These are phyloP conservation scores for Thraustotheca clavata DNA, from an alignment of 352 stramenopile genomes.

Conservation along the genomic window DNA sequence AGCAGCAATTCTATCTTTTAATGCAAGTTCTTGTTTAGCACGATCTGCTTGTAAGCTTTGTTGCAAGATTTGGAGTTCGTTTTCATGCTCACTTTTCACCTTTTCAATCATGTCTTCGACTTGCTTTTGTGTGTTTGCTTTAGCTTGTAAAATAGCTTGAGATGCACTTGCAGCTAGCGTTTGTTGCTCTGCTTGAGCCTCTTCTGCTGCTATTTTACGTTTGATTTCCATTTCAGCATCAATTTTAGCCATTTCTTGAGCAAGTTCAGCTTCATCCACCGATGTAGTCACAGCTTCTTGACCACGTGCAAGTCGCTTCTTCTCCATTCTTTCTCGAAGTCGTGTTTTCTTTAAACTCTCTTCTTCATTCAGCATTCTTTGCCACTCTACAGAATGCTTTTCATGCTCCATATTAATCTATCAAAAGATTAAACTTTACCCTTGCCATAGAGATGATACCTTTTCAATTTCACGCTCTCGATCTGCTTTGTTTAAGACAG, in stretches of 20 bases:
- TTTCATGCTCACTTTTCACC: slow-evolving; percentile 28
- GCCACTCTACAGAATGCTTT: slow-evolving; percentile 27
- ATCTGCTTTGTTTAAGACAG: slow-evolving; percentile 1
- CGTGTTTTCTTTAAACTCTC: slow-evolving; percentile 27
- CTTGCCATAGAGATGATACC: neutral
- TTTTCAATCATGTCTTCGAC: slow-evolving; percentile 30
- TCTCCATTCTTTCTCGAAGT: slow-evolving; percentile 29
- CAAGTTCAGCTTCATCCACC: slow-evolving; percentile 18
- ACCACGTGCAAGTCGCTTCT: slow-evolving; percentile 30
- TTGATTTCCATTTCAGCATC: slow-evolving; percentile 28
- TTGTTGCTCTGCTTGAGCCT: slow-evolving; percentile 20
- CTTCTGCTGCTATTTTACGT: slow-evolving; percentile 16
- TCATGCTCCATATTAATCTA: slow-evolving; percentile 31
- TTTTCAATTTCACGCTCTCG: slow-evolving; percentile 17
- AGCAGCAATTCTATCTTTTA: slow-evolving; percentile 43
- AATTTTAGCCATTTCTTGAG: slow-evolving; percentile 30
- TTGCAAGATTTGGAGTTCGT: slow-evolving; percentile 28
- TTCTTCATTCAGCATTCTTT: slow-evolving; percentile 30
- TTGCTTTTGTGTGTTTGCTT: slow-evolving; percentile 10
- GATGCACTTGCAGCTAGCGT: slow-evolving; percentile 16
- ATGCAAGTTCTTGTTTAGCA: slow-evolving; percentile 39
- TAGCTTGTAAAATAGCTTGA: slow-evolving; percentile 14
- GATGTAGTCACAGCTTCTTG: slow-evolving; percentile 20
- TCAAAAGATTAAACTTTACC: slow-evolving; percentile 3
- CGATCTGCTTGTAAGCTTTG: slow-evolving; percentile 28